Evolutionary conservation across 352 stramenopile species (phyloP).

Genomic region (Pythium sukuiense): DNA sequence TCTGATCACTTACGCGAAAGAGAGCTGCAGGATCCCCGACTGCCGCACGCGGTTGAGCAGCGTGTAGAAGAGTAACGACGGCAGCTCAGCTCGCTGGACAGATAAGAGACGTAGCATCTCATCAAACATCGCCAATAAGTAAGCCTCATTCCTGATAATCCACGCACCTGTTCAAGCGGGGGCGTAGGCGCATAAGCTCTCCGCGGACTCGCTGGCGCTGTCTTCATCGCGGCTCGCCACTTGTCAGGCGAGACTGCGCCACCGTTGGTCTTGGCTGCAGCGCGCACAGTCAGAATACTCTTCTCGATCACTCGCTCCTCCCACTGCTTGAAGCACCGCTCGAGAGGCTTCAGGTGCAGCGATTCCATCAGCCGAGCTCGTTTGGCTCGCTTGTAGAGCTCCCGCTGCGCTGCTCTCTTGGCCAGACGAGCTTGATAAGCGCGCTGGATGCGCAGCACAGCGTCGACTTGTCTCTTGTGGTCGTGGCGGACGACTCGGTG

Average conservation of each 20-base stretch:
- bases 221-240: conserved; percentile 22
- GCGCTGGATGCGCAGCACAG: conserved; percentile 46
- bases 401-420: conserved; percentile 37
- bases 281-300: conserved; percentile 40
- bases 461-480: conserved; percentile 6
- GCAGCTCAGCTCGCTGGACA: conserved; percentile 48
- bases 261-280: conserved; percentile 22
- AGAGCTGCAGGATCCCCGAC: conserved; percentile 64
- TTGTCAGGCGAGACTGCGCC: conserved; percentile 18
- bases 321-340: conserved; percentile 62
- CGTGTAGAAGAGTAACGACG: conserved; percentile 71
- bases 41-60: conserved; percentile 68
- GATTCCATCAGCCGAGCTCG: conserved; percentile 45
- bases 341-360: conserved; percentile 52
- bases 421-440: conserved; percentile 44
- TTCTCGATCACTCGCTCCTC: conserved; percentile 53
- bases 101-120: not conserved
- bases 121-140: not conserved
- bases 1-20: conserved; percentile 35
- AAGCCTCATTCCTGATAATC: not conserved
- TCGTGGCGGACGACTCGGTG: conserved; percentile 9
- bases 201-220: not conserved
- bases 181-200: not conserved
- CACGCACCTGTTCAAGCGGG: conserved; percentile 58
- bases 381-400: conserved; percentile 52